phyloP scores from a whole-genome alignment of 371 early-diverging fungal species.

The Cokeromyces recurvatus region DNA sequence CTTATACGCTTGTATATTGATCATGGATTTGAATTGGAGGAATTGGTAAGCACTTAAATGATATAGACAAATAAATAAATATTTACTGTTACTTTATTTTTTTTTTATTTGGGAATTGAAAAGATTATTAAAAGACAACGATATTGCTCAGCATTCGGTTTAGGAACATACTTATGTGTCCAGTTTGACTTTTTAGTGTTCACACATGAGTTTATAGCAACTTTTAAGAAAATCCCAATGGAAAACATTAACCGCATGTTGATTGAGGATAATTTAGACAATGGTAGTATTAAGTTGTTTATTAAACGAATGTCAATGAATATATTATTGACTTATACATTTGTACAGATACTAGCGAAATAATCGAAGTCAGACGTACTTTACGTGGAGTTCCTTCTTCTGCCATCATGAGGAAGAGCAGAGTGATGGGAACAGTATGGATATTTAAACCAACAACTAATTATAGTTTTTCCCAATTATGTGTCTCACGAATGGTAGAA shows the following conservation, averaged over 20 bases:
- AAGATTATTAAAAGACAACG: constrained; percentile 86
- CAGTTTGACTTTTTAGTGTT: constrained; percentile 89
- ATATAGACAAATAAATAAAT: too few species aligned
- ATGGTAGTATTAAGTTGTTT: background rate
- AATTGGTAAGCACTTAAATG: constrained; percentile 54
- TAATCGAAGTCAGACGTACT: too few species aligned
- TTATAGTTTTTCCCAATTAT: constrained; percentile 57
- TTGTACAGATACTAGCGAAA: too few species aligned
- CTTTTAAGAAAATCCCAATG: constrained; percentile 71
- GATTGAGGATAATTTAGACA: constrained; percentile 28
- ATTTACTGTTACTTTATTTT: too few species aligned
- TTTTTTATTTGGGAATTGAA: too few species aligned
- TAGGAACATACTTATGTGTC: constrained; percentile 84
- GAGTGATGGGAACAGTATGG: constrained; percentile 93
- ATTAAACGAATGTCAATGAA: too few species aligned
- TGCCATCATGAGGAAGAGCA: constrained; percentile 78
- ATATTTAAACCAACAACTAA: constrained; percentile 61
- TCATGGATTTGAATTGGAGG: constrained; percentile 85
- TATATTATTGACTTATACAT: too few species aligned
- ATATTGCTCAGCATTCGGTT: constrained; percentile 83
- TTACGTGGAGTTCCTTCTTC: constrained; percentile 63
- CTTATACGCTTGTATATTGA: constrained; percentile 76
- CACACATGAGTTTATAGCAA: constrained; percentile 89
- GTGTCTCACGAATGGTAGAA: constrained; percentile 81
- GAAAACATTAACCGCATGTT: constrained; percentile 53